Base-by-base conservation (phyloP, 2,329 filamentous ascomycete genomes). In the Orbilia quercus region DNA sequence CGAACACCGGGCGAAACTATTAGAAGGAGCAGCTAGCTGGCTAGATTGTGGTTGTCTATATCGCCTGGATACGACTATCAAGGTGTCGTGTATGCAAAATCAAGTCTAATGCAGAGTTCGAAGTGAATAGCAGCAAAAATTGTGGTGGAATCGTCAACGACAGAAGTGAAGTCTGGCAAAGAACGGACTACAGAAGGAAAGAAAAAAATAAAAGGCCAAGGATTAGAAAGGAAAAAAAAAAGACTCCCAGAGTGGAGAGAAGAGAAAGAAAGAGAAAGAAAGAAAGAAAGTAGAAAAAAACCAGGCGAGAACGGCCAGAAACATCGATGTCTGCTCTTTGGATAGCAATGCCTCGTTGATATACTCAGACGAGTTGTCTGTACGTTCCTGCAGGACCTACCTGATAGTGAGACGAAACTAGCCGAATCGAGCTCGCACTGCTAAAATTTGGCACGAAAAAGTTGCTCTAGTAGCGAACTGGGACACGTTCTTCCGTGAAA, bases 331-430 rank as follows among this genome's bases (percentile, higher is more conserved):
- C 50, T 44, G 16, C 5, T 20, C 44, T 66, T 64, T 66, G 28
- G 57, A 34, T 55, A 55, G 69, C 54, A 59, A 44, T 62, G 45
- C 54, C 69, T 20, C 51, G 14, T 55, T 66, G 69, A 66, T 73
- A 73, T 73, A 73, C 59, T 60, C 69, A 66, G 57, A 60, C 69
- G 50, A 38, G 16, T 12, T 34, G 59, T 64, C 44, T 72, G 50
- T 45, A 55, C 42, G 40, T 44, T 62, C 34, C 59, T 73, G 59
- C 67, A 65, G 53, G 67, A 60, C 64, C 59, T 54, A 60, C 69
- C 59, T 57, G 54, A 73, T 48, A 16, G 50, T 73, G 59, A 66
- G 60, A 62, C 50, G 47, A 40, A 38, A 42, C 69, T 65, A 73
- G 47, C 69, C 60, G 25, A 18, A 66, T 73, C 54, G 31, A 66